A percentile compares a stretch with the other conserved stretches of the same genome.
Conservation (phyloP, 257 asterid genomes). For the Salvia splendens region DNA sequence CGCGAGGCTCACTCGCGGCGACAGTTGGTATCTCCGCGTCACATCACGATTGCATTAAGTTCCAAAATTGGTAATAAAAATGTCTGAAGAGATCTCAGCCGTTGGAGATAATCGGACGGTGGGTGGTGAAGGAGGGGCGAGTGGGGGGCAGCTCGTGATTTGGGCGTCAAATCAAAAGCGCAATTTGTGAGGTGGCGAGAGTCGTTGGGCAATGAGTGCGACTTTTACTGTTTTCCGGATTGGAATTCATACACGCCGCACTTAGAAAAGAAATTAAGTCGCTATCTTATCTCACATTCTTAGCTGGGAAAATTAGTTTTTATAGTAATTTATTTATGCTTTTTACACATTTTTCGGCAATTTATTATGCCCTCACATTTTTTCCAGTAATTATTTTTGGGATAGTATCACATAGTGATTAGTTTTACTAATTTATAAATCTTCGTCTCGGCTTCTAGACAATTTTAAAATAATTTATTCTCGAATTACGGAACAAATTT, state of each 20-base stretch:
- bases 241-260: conserved; percentile 53
- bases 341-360: too few species aligned
- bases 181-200: conserved; percentile 42
- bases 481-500: too few species aligned
- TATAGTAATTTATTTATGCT: too few species aligned
- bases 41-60: conserved; percentile 31
- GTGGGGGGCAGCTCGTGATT: conserved; percentile 75
- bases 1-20: conserved; percentile 1
- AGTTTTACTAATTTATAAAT: too few species aligned
- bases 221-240: conserved; percentile 25
- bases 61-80: conserved; percentile 31
- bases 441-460: too few species aligned
- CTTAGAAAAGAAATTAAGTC: conserved; percentile 25
- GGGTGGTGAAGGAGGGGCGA: conserved; percentile 18
- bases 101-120: conserved; percentile 34
- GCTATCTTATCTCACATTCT: conserved; percentile 4
- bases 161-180: conserved; percentile 54
- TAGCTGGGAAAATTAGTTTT: too few species aligned
- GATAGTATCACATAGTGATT: too few species aligned
- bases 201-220: conserved; percentile 52
- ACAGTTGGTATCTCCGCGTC: conserved; percentile 33
- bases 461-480: too few species aligned
- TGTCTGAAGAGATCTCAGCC: conserved; percentile 21
- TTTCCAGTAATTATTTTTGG: too few species aligned
- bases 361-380: too few species aligned